Evolutionary conservation across 805 yeast genomes (phyloP).

Genomic region (Blastobotrys muscicola): DNA sequence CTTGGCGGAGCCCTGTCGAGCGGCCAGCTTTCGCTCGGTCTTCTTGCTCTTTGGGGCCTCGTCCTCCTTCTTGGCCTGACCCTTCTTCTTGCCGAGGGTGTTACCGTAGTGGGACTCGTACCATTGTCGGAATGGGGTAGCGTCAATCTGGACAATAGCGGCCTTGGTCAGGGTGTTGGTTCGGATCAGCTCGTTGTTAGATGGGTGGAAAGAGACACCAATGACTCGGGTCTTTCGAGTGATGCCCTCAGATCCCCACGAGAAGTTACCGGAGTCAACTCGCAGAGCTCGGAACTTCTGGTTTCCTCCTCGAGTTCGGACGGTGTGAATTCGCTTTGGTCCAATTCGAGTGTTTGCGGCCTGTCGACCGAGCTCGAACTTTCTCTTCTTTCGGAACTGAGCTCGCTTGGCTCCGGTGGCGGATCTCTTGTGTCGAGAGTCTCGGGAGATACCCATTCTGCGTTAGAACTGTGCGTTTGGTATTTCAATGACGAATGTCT

Average conservation of each 20-base stretch:
- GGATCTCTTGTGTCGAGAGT: conserved; percentile 99
- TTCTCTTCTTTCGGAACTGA: conserved; percentile 99
- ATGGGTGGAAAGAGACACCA: conserved; percentile 97
- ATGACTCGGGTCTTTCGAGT: conserved; percentile 98
- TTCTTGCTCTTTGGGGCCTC: conserved; percentile 53
- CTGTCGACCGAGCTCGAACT: conserved; percentile 99
- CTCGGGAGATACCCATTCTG: conserved; percentile 99
- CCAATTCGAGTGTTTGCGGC: conserved; percentile 99
- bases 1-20: conserved; percentile 79
- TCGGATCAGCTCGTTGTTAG: conserved; percentile 99
- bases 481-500: too few species aligned
- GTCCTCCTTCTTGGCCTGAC: conserved; percentile 26
- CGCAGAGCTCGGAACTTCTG: conserved; percentile 99
- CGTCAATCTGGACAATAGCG: conserved; percentile 98
- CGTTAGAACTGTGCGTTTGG: not conserved
- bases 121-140: conserved; percentile 99
- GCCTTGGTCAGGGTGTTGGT: conserved; percentile 99
- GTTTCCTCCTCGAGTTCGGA: conserved; percentile 99
- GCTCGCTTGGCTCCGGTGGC: conserved; percentile 99
- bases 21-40: conserved; percentile 85
- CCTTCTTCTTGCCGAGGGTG: conserved; percentile 76
- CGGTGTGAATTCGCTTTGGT: conserved; percentile 96
- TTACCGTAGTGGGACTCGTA: conserved; percentile 97
- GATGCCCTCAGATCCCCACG: conserved; percentile 99
- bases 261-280: conserved; percentile 95